Percentiles rank a stretch among this genome's conserved stretches.
Conservation (phyloP, 2,329 filamentous ascomycete species). For the Aschersonia sp. region DNA sequence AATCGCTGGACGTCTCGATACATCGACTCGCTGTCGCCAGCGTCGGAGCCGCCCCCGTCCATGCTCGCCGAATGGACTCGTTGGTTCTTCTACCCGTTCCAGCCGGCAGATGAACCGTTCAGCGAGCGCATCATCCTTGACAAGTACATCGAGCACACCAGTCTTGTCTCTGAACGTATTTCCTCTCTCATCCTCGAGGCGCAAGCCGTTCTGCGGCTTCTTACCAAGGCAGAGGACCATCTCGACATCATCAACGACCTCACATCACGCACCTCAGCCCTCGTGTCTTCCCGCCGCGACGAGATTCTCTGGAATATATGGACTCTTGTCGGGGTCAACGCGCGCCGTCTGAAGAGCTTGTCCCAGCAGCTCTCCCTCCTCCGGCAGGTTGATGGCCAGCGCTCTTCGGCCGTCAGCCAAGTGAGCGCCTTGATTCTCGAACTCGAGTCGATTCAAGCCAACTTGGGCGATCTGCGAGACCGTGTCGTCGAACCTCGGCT, state of each 20-base stretch:
- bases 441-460: constrained; percentile 56
- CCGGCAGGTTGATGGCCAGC: constrained; percentile 49
- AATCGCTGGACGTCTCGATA: constrained; percentile 63
- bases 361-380: constrained; percentile 51
- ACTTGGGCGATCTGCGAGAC: constrained; percentile 57
- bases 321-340: constrained; percentile 61
- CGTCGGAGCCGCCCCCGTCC: constrained; percentile 17
- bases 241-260: constrained; percentile 57
- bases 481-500: constrained; percentile 53
- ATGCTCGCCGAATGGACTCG: constrained; percentile 23
- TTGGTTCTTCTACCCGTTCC: constrained; percentile 47
- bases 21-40: constrained; percentile 44
- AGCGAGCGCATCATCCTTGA: constrained; percentile 48
- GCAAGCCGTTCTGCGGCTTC: constrained; percentile 47
- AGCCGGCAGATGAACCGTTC: constrained; percentile 32
- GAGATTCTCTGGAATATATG: constrained; percentile 57
- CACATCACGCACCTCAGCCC: constrained; percentile 46
- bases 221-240: constrained; percentile 54
- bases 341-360: constrained; percentile 42
- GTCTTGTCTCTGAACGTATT: constrained; percentile 56
- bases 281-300: constrained; percentile 42
- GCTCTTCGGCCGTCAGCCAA: constrained; percentile 50
- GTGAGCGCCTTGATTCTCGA: constrained; percentile 58
- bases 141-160: constrained; percentile 61
- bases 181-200: constrained; percentile 53